These are phyloP conservation scores for Planoprotostelium fungivorum DNA, from an alignment of 78 protist genomes.

Conservation along the genomic window DNA sequence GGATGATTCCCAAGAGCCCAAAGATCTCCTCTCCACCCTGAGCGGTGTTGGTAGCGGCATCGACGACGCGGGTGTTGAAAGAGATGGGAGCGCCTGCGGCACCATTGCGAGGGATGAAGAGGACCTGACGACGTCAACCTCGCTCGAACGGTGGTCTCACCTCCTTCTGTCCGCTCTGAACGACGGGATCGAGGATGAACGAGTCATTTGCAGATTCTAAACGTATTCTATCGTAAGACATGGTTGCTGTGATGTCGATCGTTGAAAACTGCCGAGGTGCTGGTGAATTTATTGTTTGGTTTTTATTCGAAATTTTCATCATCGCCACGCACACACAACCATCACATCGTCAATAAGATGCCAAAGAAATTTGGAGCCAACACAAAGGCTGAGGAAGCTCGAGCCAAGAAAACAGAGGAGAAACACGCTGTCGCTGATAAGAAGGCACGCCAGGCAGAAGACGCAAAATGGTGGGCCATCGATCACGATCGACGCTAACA, in stretches of 20 bases:
- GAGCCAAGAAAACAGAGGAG: slow-evolving; percentile 34
- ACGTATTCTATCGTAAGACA: background rate
- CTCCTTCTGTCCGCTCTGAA: background rate
- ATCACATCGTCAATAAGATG: background rate
- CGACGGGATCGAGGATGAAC: background rate
- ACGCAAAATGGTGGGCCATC: slow-evolving; percentile 21
- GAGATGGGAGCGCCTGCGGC: background rate
- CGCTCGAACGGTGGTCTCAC: background rate
- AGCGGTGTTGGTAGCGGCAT: background rate
- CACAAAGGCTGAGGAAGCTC: slow-evolving; percentile 51
- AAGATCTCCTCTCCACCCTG: background rate
- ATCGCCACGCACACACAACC: background rate
- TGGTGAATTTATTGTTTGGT: no score
- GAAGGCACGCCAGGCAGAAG: slow-evolving; percentile 32
- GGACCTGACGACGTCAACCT: background rate
- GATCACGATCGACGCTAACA: no score
- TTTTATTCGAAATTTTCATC: no score
- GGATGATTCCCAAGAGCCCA: background rate
- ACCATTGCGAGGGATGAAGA: background rate
- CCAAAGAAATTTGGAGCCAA: slow-evolving; percentile 54
- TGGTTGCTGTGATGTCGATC: background rate
- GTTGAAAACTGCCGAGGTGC: no score
- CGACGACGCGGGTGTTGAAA: background rate
- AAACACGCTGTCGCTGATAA: slow-evolving; percentile 33
- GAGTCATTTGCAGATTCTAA: background rate